Evolutionary conservation across 164 flowering plant genomes (phyloP).

Genomic region (Cinnamomum micranthum): DNA sequence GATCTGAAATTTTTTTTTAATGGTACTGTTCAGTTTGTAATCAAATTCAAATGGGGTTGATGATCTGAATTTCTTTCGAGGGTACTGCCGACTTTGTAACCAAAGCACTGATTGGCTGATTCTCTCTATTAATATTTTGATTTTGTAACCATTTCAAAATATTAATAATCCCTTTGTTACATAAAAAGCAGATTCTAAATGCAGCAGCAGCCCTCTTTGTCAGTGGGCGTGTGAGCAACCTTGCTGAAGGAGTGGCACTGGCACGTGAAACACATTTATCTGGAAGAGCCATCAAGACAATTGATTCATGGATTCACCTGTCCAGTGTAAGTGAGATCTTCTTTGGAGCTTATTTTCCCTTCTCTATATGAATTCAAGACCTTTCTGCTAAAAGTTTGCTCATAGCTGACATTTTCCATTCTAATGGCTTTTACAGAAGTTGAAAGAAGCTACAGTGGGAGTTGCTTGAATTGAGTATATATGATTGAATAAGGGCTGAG

Average conservation of each 20-base stretch:
- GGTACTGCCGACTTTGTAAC: too few relatives aligned
- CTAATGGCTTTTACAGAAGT: background rate
- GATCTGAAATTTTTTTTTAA: too few relatives aligned
- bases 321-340: slow-evolving; percentile 47
- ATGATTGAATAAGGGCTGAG: background rate
- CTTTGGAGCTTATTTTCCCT: background rate
- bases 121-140: too few relatives aligned
- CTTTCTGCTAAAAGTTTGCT: background rate
- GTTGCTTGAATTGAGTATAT: background rate
- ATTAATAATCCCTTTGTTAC: too few relatives aligned
- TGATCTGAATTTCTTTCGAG: too few relatives aligned
- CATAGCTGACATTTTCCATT: background rate
- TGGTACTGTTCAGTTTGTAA: too few relatives aligned
- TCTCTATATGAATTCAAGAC: background rate
- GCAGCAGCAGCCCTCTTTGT: slow-evolving; percentile 86
- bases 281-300: slow-evolving; percentile 63
- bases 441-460: background rate
- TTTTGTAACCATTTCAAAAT: background rate
- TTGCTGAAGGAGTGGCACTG: slow-evolving; percentile 61
- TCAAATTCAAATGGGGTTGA: too few relatives aligned
- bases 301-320: slow-evolving; percentile 47
- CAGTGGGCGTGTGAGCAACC: slow-evolving; percentile 43
- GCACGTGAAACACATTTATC: slow-evolving; percentile 80
- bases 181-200: slow-evolving; percentile 54
- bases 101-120: too few relatives aligned